Conservation (phyloP, 768 basidiomycete species). For the Agaricus blazei region DNA sequence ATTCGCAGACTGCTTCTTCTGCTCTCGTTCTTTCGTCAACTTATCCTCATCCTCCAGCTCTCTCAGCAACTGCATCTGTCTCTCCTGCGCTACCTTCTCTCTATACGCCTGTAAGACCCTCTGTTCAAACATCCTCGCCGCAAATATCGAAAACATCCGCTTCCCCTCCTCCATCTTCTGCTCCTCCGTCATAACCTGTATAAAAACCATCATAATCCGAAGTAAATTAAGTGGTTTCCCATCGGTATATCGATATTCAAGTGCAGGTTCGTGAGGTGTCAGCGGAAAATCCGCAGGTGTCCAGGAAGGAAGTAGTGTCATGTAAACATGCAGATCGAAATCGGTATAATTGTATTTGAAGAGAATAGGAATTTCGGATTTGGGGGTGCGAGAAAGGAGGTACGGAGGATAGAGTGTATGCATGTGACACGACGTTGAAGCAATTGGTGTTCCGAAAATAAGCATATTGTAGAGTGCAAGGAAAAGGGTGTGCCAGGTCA, state of each 20-base stretch:
- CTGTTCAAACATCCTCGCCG: slow-evolving; percentile 99
- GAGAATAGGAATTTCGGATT: background rate
- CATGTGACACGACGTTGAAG: background rate
- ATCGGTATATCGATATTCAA: background rate
- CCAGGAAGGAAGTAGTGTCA: background rate
- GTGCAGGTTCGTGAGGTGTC: background rate
- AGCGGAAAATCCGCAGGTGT: background rate
- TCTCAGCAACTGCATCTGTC: slow-evolving; percentile 86
- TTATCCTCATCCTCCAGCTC: slow-evolving; percentile 97
- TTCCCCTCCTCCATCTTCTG: slow-evolving; percentile 99
- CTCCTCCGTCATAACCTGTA: slow-evolving; percentile 82
- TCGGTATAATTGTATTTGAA: background rate
- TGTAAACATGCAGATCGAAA: background rate
- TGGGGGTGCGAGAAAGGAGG: background rate
- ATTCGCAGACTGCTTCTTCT: slow-evolving; percentile 92
- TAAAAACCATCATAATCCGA: slow-evolving; percentile 7
- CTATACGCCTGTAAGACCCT: slow-evolving; percentile 95
- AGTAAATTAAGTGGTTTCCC: background rate
- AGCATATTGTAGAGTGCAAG: background rate
- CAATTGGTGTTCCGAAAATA: background rate
- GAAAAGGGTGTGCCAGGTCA: background rate
- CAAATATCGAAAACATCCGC: slow-evolving; percentile 99
- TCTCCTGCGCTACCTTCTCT: slow-evolving; percentile 94
- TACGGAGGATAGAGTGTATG: slow-evolving; percentile 17
- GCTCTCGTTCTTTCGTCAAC: slow-evolving; percentile 78